Conservation (phyloP, 371 early-diverging fungal species). For the Rhizomucor pusillus region DNA sequence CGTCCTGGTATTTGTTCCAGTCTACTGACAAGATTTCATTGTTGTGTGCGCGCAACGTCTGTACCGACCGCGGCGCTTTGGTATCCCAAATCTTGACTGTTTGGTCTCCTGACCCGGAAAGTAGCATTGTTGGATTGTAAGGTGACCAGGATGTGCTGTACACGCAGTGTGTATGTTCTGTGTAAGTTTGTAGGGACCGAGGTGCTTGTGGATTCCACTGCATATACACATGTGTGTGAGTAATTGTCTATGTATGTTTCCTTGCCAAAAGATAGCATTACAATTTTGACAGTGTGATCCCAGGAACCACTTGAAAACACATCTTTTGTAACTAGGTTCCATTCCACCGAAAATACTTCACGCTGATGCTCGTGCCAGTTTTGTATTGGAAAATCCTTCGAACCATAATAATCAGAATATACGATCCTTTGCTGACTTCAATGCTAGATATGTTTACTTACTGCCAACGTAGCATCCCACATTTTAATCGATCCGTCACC, state of each 20-base stretch:
- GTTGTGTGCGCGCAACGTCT: conserved; percentile 81
- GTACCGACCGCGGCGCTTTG: conserved; percentile 60
- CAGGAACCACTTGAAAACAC: conserved; percentile 88
- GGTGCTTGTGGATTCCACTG: conserved; percentile 88
- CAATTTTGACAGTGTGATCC: conserved; percentile 93
- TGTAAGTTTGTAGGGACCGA: conserved; percentile 77
- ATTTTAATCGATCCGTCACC: conserved; percentile 95
- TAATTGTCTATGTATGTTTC: neutral
- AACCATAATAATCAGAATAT: neutral
- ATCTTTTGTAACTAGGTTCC: conserved; percentile 89
- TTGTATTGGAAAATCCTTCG: conserved; percentile 82
- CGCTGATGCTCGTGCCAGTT: conserved; percentile 93
- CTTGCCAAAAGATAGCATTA: conserved; percentile 31
- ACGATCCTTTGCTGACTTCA: too few species aligned
- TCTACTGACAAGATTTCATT: conserved; percentile 88
- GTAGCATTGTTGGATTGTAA: conserved; percentile 70
- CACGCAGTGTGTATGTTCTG: conserved; percentile 86
- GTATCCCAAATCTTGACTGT: conserved; percentile 90
- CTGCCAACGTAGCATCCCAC: conserved; percentile 83
- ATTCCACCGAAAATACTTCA: conserved; percentile 91
- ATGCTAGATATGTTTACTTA: too few species aligned
- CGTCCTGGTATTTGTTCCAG: conserved; percentile 92
- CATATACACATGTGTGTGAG: neutral
- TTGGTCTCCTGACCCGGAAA: conserved; percentile 88
- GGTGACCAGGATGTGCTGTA: conserved; percentile 90